These are phyloP conservation scores for Daldinia loculata DNA, from an alignment of 495 filamentous ascomycete species.

Conservation along the genomic window DNA sequence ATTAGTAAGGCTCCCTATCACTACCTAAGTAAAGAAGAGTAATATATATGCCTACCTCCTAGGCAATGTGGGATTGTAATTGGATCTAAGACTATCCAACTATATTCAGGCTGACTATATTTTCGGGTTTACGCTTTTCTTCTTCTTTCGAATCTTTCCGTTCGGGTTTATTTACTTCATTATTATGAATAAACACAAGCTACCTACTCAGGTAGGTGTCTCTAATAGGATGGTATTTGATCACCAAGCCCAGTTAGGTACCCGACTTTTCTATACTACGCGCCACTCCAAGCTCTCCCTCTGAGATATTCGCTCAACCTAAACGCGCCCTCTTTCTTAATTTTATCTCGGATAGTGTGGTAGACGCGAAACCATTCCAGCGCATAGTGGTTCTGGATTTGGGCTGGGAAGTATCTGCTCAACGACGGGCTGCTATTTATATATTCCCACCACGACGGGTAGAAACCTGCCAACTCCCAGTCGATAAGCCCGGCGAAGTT, in stretches of 20 bases:
- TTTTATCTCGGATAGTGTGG: conserved; percentile 2
- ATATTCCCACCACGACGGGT: conserved; percentile 32
- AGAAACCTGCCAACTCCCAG: conserved; percentile 22
- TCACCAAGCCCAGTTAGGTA: not conserved
- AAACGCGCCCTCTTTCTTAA: not conserved
- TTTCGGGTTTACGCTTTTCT: not conserved
- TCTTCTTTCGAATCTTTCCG: not conserved
- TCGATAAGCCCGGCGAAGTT: conserved; percentile 18
- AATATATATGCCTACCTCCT: not conserved
- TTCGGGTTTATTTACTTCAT: not conserved
- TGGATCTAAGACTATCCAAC: not conserved
- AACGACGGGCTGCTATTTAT: conserved; percentile 16
- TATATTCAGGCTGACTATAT: not conserved
- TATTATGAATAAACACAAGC: not conserved
- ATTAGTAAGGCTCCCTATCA: not conserved
- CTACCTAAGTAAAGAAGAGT: not conserved
- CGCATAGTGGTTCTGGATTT: not conserved
- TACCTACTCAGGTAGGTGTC: no score
- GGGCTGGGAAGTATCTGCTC: conserved; percentile 4
- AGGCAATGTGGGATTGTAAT: no score
- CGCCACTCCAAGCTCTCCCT: not conserved
- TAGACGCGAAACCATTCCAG: conserved; percentile 28
- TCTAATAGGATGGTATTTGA: not conserved
- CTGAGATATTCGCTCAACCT: not conserved
- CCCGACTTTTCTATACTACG: not conserved